A percentile compares a stretch with the other conserved stretches of the same genome.
Evolutionary conservation across 371 early-diverging fungal genomes (phyloP).

Genomic region (Apophysomyces elegans): DNA sequence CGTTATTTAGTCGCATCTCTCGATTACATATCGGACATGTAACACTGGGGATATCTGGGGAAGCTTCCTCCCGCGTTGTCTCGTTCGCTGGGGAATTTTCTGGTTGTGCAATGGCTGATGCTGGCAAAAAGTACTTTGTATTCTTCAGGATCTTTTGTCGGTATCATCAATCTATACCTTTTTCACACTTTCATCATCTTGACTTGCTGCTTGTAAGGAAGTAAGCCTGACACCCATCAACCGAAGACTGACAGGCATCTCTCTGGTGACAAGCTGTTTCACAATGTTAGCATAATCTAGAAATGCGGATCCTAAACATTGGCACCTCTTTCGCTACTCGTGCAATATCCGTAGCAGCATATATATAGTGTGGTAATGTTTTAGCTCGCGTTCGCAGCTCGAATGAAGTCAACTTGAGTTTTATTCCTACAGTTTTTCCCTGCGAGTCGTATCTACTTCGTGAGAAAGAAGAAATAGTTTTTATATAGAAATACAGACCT

Average conservation of each 20-base stretch:
- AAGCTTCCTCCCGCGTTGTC: background rate
- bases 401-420: conserved; percentile 46
- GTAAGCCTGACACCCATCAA: conserved; percentile 52
- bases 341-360: conserved; percentile 41
- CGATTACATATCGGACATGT: conserved; percentile 48
- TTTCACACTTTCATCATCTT: conserved; percentile 35
- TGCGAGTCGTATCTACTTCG: background rate
- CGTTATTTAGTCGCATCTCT: conserved; percentile 29
- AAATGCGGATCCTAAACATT: background rate
- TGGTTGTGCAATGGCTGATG: background rate
- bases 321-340: conserved; percentile 36
- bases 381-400: conserved; percentile 42
- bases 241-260: conserved; percentile 46
- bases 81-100: background rate
- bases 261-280: conserved; percentile 31
- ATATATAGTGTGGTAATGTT: conserved; percentile 38
- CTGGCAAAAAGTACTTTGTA: conserved; percentile 23
- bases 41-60: conserved; percentile 7
- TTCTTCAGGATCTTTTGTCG: background rate
- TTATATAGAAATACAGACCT: conserved; percentile 22
- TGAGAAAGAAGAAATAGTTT: no score
- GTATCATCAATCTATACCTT: conserved; percentile 21
- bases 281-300: background rate
- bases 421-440: conserved; percentile 49
- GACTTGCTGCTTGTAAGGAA: conserved; percentile 28